Percentiles rank a stretch among this genome's conserved stretches.
Conservation (phyloP, 2,329 filamentous ascomycete genomes). For the Chrysoporthe austroafricana region DNA sequence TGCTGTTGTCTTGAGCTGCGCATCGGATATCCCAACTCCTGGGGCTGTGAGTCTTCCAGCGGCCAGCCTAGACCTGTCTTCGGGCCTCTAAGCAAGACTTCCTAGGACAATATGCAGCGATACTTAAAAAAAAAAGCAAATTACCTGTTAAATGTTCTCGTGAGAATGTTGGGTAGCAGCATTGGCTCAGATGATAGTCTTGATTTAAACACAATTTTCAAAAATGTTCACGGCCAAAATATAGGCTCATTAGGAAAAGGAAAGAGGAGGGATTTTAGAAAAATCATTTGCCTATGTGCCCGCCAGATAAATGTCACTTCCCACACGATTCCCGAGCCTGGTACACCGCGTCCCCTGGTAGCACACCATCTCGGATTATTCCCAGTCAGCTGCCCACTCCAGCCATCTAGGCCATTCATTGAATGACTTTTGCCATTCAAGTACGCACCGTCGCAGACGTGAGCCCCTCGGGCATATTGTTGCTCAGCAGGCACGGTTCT, state of each 20-base stretch:
- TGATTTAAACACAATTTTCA: not conserved
- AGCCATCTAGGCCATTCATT: not conserved
- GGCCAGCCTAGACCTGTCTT: too few relatives aligned
- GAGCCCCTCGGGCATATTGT: not conserved
- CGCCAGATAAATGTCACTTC: not conserved
- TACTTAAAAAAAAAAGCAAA: too few relatives aligned
- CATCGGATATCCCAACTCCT: not conserved
- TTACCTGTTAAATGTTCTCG: not conserved
- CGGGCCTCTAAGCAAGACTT: too few relatives aligned
- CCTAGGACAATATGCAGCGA: too few relatives aligned
- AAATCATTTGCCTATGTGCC: not conserved
- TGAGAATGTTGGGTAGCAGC: not conserved
- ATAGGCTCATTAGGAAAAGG: not conserved
- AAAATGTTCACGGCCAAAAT: not conserved
- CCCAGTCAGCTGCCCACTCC: not conserved
- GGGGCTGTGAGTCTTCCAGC: not conserved
- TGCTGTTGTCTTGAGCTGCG: not conserved
- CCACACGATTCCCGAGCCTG: not conserved
- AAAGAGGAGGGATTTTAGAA: not conserved
- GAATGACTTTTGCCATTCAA: not conserved
- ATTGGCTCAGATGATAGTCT: not conserved
- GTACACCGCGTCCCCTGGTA: not conserved
- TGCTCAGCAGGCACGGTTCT: not conserved
- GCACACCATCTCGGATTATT: not conserved
- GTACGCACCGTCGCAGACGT: not conserved